phyloP scores from a whole-genome alignment of 345 rosid species.

The Psidium friedrichsthalianum region DNA sequence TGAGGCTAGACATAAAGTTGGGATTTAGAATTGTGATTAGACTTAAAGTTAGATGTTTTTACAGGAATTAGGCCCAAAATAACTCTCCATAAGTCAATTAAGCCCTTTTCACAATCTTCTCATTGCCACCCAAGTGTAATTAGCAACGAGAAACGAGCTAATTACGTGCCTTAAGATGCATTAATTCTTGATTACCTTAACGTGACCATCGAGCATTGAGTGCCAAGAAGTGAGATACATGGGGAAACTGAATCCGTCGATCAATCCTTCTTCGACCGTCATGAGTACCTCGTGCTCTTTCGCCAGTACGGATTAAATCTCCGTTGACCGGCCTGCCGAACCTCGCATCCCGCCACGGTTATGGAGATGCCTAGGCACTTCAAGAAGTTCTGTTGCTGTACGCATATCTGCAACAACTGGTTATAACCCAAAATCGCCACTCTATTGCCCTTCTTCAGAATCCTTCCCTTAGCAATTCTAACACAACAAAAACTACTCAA shows the following conservation, averaged over 20 bases:
- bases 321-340: conserved; percentile 41
- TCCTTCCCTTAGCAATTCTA: conserved; percentile 39
- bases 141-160: neutral
- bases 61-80: too few species aligned
- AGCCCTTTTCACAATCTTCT: too few species aligned
- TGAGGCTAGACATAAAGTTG: too few species aligned
- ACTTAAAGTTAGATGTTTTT: too few species aligned
- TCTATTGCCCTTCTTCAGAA: conserved; percentile 20
- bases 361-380: conserved; percentile 11
- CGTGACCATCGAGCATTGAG: conserved; percentile 29
- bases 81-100: neutral
- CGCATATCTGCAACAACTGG: conserved; percentile 25
- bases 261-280: conserved; percentile 42
- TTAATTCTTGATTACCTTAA: conserved; percentile 21
- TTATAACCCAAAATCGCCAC: conserved; percentile 43
- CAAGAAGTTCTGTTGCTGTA: conserved; percentile 24
- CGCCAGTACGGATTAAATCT: conserved; percentile 17
- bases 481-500: neutral
- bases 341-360: neutral
- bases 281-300: conserved; percentile 30
- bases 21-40: too few species aligned
- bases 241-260: conserved; percentile 19
- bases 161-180: neutral
- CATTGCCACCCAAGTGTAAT: neutral
- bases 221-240: conserved; percentile 31